Evolutionary conservation across 768 basidiomycete species (phyloP), one percentile per base, ranked within the genome.

Genomic region (Termitomyces sp.): DNA sequence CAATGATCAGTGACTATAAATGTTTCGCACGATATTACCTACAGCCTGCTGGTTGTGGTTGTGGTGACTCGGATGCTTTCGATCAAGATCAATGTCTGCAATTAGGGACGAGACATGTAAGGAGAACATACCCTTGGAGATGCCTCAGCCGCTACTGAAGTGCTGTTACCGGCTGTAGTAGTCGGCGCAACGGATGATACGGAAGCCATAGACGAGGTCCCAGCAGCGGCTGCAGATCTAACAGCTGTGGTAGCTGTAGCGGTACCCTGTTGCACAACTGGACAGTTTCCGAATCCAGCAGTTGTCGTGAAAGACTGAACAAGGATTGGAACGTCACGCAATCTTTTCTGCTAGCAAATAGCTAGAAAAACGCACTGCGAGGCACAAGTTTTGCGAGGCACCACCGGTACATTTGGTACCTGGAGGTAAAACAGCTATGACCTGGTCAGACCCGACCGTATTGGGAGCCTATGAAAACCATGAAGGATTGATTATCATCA

Each of bases 281-380:
- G 73, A 55, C 81, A 83, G 64, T 79, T 82, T 51, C 81, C 81
- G 64, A 81, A 82, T 28, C 78, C 76, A 22, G 71, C 74, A 19
- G 75, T 65, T 19, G 79, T 77, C 42, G 66, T 73, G 60, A 83
- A 77, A 28, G 77, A 74, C 68, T 74, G 50, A 9, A 53, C 9
- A 17, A 34, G 17, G 43, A n/a, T 30, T 22, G 24, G 26, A 41
- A 53, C 43, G 35, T 21, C 34, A 34, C 28, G 38, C 34, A 26
- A 22, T 41, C n/a, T n/a, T n/a, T n/a, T n/a, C n/a, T n/a, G n/a
- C n/a, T n/a, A n/a, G n/a, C n/a, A n/a, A n/a, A n/a, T n/a, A n/a
- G n/a, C n/a, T 2, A 35, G 19, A 46, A 28, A 53, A 9, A 69
- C 74, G 30, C 58, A 77, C 75, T 41, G 74, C 78, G 54, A 84